Conservation (phyloP, 306 rosid genomes). For the Corylus heterophylla region DNA sequence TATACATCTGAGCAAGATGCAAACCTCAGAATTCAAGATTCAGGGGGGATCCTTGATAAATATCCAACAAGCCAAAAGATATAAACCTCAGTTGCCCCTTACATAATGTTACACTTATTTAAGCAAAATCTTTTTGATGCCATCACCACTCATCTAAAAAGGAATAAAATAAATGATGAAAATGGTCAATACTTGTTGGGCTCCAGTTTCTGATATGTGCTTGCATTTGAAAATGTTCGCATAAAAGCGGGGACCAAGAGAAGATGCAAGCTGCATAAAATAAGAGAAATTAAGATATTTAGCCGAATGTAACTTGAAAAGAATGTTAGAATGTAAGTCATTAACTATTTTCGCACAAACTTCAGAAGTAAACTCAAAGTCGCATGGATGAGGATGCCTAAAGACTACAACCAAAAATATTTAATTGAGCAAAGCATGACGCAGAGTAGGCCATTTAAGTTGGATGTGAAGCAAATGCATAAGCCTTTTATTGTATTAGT, state of each 20-base stretch:
- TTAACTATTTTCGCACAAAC: background rate
- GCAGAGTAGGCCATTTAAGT: background rate
- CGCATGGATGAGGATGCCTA: background rate
- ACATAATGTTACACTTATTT: background rate
- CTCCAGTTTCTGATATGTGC: slow-evolving; percentile 99
- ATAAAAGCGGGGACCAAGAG: slow-evolving; percentile 95
- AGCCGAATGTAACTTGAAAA: slow-evolving; percentile 5
- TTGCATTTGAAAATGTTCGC: slow-evolving; percentile 96
- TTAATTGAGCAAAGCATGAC: background rate
- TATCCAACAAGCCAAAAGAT: slow-evolving; percentile 12
- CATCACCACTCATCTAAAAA: slow-evolving; percentile 8
- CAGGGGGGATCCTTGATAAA: background rate
- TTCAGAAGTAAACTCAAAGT: slow-evolving; percentile 1
- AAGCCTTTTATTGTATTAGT: background rate
- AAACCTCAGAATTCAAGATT: slow-evolving; percentile 12
- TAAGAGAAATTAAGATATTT: slow-evolving; percentile 25
- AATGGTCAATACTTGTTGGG: slow-evolving; percentile 72
- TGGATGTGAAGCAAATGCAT: background rate
- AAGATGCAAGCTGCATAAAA: slow-evolving; percentile 86
- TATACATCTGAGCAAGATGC: background rate
- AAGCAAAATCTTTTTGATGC: slow-evolving; percentile 15
- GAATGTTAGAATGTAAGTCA: background rate
- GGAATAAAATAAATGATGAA: slow-evolving; percentile 14
- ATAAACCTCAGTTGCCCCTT: background rate
- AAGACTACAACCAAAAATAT: background rate